These are phyloP conservation scores for Nigrospora oryzae DNA, from an alignment of 2,329 filamentous ascomycete genomes.

Conservation along the genomic window DNA sequence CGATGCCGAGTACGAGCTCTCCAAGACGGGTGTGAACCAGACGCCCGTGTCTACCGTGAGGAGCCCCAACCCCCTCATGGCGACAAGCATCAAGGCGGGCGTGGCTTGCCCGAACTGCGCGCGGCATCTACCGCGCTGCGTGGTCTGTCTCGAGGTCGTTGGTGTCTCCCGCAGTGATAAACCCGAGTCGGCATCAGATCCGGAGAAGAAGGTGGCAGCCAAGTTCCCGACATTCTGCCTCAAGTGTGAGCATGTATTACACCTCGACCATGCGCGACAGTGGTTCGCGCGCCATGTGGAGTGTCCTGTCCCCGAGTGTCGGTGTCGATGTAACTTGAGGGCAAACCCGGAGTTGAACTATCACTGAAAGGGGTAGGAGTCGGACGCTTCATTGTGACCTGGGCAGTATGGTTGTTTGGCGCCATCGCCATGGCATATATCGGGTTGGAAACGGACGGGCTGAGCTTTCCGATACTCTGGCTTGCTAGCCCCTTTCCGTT, in stretches of 20 bases:
- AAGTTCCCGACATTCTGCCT: slow-evolving; percentile 63
- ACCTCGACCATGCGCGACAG: slow-evolving; percentile 57
- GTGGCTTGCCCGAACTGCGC: slow-evolving; percentile 61
- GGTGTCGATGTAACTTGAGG: slow-evolving; percentile 54
- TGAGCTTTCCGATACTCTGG: no score
- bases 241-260: slow-evolving; percentile 58
- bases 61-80: slow-evolving; percentile 45
- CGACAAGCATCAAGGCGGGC: slow-evolving; percentile 49
- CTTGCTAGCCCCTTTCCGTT: no score
- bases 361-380: slow-evolving; percentile 16
- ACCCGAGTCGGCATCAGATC: slow-evolving; percentile 41
- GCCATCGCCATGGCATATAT: no score
- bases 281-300: slow-evolving; percentile 60
- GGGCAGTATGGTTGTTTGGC: no score
- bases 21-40: slow-evolving; percentile 19
- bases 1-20: slow-evolving; percentile 48
- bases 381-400: no score
- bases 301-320: slow-evolving; percentile 61
- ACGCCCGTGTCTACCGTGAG: slow-evolving; percentile 1
- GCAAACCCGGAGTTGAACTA: slow-evolving; percentile 53
- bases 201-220: slow-evolving; percentile 36
- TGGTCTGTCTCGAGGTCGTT: slow-evolving; percentile 59
- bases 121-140: slow-evolving; percentile 57
- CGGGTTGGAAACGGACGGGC: no score
- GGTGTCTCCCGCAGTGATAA: slow-evolving; percentile 54